phyloP scores from a whole-genome alignment of 1,284 basidiomycete genomes.

The Schizophyllum amplum region DNA sequence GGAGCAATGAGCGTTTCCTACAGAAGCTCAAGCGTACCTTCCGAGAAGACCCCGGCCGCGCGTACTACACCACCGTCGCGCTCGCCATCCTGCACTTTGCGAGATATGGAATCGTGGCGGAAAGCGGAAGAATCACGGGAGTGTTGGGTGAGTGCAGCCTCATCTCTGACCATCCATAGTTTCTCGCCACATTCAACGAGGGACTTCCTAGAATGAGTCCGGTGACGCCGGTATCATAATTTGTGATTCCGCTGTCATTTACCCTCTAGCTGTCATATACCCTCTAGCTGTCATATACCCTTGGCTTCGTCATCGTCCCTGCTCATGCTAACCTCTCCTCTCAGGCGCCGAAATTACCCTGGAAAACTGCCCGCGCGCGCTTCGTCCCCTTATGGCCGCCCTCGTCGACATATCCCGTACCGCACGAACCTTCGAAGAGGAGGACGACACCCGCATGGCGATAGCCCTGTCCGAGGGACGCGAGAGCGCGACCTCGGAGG shows the following conservation, averaged over 20 bases:
- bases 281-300: too few relatives aligned
- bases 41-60: conserved; percentile 52
- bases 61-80: conserved; percentile 69
- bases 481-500: conserved; percentile 23
- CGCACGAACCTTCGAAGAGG: conserved; percentile 43
- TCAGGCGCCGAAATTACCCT: conserved; percentile 30
- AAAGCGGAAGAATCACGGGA: conserved; percentile 43
- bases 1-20: conserved; percentile 41
- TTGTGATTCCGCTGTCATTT: too few relatives aligned
- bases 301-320: not conserved
- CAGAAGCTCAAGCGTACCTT: conserved; percentile 32
- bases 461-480: not conserved
- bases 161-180: conserved; percentile 10
- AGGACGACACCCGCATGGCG: conserved; percentile 45
- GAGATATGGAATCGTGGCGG: conserved; percentile 31
- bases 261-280: too few relatives aligned
- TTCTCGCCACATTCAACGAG: too few relatives aligned
- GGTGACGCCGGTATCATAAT: too few relatives aligned
- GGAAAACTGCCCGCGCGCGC: conserved; percentile 44
- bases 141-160: conserved; percentile 39
- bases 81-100: conserved; percentile 67
- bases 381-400: conserved; percentile 64
- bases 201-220: too few relatives aligned
- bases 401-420: conserved; percentile 47
- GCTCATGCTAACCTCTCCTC: not conserved